Evolutionary conservation across 2,329 filamentous ascomycete genomes (phyloP).

Genomic region (Plectosphaerella cucumerina): DNA sequence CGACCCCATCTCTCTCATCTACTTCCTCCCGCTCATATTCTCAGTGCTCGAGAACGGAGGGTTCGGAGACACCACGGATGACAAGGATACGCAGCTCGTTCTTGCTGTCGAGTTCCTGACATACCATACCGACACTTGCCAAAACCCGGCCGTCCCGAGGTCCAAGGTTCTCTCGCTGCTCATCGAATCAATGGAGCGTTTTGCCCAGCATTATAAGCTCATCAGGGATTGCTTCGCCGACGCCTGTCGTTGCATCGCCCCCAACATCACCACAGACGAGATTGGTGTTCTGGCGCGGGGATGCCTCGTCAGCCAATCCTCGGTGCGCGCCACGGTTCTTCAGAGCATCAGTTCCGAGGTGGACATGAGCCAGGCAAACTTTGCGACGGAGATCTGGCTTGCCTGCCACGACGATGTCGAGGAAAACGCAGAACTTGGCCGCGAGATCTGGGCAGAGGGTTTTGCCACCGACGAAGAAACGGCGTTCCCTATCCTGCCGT

Average conservation of each 20-base stretch:
- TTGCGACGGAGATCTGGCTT: constrained; percentile 90
- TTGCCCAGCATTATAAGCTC: constrained; percentile 90
- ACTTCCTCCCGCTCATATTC: constrained; percentile 78
- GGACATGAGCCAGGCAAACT: constrained; percentile 81
- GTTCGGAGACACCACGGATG: constrained; percentile 68
- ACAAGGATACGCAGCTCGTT: constrained; percentile 84
- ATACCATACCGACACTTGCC: constrained; percentile 79
- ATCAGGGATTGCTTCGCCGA: constrained; percentile 91
- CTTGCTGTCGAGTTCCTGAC: constrained; percentile 83
- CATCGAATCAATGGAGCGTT: constrained; percentile 79
- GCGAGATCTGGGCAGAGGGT: constrained; percentile 90
- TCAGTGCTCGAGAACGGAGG: constrained; percentile 76
- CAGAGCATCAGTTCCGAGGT: constrained; percentile 90
- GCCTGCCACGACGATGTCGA: constrained; percentile 86
- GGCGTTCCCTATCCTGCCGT: constrained; percentile 66
- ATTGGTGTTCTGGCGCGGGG: constrained; percentile 73
- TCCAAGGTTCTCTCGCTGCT: constrained; percentile 67
- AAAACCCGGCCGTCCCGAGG: constrained; percentile 72
- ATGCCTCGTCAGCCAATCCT: constrained; percentile 70
- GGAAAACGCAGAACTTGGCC: constrained; percentile 79
- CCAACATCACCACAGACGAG: constrained; percentile 72
- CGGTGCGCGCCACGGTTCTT: constrained; percentile 78
- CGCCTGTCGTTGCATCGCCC: constrained; percentile 76
- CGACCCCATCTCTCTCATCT: constrained; percentile 81
- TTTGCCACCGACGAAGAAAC: constrained; percentile 65